These are phyloP conservation scores for Avena atlantica DNA, from an alignment of 176 grass and related monocot species.

Conservation along the genomic window DNA sequence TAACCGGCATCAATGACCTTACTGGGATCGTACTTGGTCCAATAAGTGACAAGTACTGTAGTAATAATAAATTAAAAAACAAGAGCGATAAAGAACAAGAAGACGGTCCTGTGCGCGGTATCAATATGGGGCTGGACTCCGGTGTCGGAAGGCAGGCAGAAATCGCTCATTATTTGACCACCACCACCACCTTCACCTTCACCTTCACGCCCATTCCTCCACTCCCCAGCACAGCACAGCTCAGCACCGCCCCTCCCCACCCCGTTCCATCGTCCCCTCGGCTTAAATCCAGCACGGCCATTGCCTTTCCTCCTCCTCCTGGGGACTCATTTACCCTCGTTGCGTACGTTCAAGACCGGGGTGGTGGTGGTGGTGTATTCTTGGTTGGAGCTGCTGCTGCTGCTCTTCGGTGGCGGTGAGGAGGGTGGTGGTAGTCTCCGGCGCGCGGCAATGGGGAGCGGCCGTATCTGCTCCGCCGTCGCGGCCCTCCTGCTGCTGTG, in stretches of 20 bases:
- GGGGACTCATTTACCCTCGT: neutral
- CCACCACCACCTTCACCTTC: neutral
- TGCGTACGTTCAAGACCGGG: neutral
- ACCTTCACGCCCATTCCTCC: neutral
- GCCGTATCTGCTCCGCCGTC: constrained; percentile 42
- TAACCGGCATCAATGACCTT: neutral
- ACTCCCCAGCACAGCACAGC: constrained; percentile 13
- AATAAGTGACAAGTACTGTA: constrained; percentile 14
- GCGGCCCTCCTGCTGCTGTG: constrained; percentile 40
- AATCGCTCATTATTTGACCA: constrained; percentile 41
- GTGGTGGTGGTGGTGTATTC: neutral
- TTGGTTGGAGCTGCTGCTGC: neutral
- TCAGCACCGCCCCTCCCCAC: constrained; percentile 20
- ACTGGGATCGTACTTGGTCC: neutral
- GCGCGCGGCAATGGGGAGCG: constrained; percentile 46
- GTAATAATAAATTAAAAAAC: neutral
- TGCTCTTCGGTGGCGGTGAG: neutral
- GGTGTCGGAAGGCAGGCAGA: constrained; percentile 4
- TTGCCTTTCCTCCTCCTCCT: neutral
- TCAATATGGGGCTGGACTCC: constrained; percentile 37
- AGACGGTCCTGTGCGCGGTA: constrained; percentile 17
- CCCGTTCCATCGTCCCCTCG: neutral
- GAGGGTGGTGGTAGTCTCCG: constrained; percentile 12
- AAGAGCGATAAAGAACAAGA: neutral
- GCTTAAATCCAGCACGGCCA: constrained; percentile 31